Evolutionary conservation across 176 grass and related monocot genomes (phyloP), one percentile per base, ranked within the genome.

Genomic region (Oropetium thomaeum): DNA sequence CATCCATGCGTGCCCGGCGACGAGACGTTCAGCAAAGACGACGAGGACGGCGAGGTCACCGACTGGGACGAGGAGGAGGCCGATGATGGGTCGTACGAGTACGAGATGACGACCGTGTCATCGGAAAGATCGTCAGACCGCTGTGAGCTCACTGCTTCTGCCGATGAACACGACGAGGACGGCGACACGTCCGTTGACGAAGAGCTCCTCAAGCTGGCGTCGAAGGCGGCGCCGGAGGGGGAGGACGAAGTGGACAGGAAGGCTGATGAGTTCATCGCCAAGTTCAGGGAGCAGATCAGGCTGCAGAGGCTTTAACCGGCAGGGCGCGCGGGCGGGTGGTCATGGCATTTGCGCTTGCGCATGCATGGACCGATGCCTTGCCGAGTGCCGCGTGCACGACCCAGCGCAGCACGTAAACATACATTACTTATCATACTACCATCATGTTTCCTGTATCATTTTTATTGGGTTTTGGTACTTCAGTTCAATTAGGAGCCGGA

Each of bases 241-340:
- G 82, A 19, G 69, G 86, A 90, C 39, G 90, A 97, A 74, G 93
- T 97, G 52, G 88, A 97, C 82, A 85, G 77, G 89, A 97, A 97
- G 83, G 93, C 93, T 15, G 88, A 93, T 62, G 90, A 91, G 82
- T 97, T 97, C 76, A 97, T 97, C 41, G 90, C 90, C 20, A 97
- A 91, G 67, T 97, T 97, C 72, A 89, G 88, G 72, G 88, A 93
- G 88, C 93, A 89, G 80, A 97, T 97, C 49, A 87, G 88, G 60
- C 69, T 77, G 14, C 88, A 93, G 88, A 93, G 59, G 59, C 71
- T 81, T 16, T 76, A 89, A 62, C 73, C 75, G 7, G 19, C 29
- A n/a, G n/a, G n/a, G n/a, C n/a, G n/a, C n/a, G n/a, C n/a, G n/a
- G n/a, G n/a, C n/a, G n/a, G n/a, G n/a, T n/a, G n/a, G n/a, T n/a